Evolutionary conservation across 495 filamentous ascomycete genomes (phyloP).

Genomic region (Hyaloscypha hepaticicola): DNA sequence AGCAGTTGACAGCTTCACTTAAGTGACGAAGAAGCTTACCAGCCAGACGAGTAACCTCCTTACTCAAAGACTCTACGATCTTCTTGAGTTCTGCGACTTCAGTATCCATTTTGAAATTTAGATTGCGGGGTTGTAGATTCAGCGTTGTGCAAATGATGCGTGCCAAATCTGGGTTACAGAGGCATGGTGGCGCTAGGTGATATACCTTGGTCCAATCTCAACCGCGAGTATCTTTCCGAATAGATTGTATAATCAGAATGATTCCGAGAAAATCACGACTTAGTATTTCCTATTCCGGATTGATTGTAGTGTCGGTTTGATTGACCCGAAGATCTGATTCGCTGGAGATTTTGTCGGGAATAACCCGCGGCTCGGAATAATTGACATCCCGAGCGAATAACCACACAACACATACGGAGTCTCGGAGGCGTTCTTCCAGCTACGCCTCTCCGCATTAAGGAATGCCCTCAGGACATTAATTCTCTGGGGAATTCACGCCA

Average conservation of each 20-base stretch:
- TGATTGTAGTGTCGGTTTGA: background rate
- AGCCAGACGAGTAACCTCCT: slow-evolving; percentile 38
- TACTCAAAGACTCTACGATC: slow-evolving; percentile 39
- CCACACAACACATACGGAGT: background rate
- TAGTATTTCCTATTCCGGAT: background rate
- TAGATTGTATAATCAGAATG: too few relatives aligned
- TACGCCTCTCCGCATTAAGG: background rate
- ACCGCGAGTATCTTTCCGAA: slow-evolving; percentile 5
- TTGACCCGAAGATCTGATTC: slow-evolving; percentile 5
- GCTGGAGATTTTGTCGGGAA: background rate
- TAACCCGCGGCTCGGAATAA: background rate
- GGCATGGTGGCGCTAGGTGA: slow-evolving; percentile 7
- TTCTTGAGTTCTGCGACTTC: slow-evolving; percentile 45
- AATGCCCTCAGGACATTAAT: background rate
- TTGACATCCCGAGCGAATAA: background rate
- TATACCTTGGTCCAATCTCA: background rate
- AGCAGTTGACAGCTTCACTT: slow-evolving; percentile 1
- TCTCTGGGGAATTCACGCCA: background rate
- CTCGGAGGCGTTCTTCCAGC: background rate
- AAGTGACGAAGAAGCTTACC: slow-evolving; percentile 25
- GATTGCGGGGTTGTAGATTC: background rate
- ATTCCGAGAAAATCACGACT: background rate
- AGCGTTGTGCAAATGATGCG: background rate
- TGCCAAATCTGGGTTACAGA: background rate
- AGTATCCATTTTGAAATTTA: slow-evolving; percentile 31